Evolutionary conservation across 768 basidiomycete species (phyloP).

Genomic region (Mycena crocata): DNA sequence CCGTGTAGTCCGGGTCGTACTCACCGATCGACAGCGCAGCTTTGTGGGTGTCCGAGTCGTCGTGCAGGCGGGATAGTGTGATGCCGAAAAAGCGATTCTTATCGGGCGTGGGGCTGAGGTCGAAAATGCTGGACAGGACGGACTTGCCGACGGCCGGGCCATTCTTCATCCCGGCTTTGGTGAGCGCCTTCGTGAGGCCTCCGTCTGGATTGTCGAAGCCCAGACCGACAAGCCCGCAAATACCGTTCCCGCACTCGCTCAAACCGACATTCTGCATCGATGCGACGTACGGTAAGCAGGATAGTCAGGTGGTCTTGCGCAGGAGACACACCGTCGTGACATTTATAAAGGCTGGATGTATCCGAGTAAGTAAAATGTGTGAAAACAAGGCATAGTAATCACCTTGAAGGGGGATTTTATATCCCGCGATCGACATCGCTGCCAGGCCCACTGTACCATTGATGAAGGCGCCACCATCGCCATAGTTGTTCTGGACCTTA

Average conservation of each 20-base stretch:
- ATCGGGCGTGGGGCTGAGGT: conserved; percentile 11
- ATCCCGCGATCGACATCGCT: conserved; percentile 8
- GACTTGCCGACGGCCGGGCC: conserved; percentile 19
- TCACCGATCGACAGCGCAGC: conserved; percentile 14
- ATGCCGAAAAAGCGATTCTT: conserved; percentile 18
- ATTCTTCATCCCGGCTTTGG: conserved; percentile 1
- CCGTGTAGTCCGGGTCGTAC: conserved; percentile 10
- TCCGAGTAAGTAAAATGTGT: too few species aligned
- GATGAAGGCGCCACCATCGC: conserved; percentile 3
- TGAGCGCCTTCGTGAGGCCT: conserved; percentile 1
- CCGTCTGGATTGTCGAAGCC: too few species aligned
- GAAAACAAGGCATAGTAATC: too few species aligned
- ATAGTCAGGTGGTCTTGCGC: background rate
- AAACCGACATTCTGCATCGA: too few species aligned
- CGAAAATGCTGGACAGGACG: conserved; percentile 23
- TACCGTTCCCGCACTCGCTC: background rate
- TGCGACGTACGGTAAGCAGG: conserved; percentile 11
- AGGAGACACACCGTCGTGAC: conserved; percentile 1
- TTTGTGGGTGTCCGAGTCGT: background rate
- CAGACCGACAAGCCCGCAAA: too few species aligned
- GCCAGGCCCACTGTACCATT: conserved; percentile 16
- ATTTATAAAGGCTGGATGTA: conserved; percentile 4
- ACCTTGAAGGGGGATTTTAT: conserved; percentile 24
- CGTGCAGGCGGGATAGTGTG: conserved; percentile 12
- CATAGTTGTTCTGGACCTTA: background rate